Conservation (phyloP, 2,329 filamentous ascomycete species). For the Cladosporium sp. region DNA sequence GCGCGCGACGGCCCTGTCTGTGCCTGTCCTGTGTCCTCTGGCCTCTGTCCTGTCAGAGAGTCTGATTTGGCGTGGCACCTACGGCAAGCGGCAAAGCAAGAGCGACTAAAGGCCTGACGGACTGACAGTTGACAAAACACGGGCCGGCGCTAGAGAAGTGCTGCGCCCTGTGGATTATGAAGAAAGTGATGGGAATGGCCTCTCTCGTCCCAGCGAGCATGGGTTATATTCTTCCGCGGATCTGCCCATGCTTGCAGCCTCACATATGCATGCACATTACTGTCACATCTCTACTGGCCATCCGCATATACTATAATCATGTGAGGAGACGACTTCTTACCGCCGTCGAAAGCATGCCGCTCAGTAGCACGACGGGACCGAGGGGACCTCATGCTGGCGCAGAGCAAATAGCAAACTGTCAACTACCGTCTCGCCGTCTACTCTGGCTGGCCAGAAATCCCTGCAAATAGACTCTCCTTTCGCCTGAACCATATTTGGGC, state of each 20-base stretch:
- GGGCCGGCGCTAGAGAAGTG: conserved; percentile 5
- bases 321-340: too few species aligned
- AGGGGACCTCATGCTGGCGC: too few species aligned
- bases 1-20: conserved; percentile 2
- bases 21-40: background rate
- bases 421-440: background rate
- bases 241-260: background rate
- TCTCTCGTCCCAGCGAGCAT: too few species aligned
- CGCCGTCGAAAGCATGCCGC: background rate
- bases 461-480: conserved; percentile 3
- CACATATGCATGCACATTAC: background rate
- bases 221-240: too few species aligned
- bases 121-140: background rate
- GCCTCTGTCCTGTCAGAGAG: background rate
- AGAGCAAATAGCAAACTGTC: background rate
- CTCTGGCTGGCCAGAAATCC: conserved; percentile 5
- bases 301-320: too few species aligned
- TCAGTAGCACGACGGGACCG: background rate
- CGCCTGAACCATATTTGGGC: conserved; percentile 1
- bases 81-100: conserved; percentile 6
- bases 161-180: background rate
- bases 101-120: background rate
- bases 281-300: background rate
- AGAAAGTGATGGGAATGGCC: conserved; percentile 1
- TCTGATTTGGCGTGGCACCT: background rate